Evolutionary conservation across 164 flowering plant genomes (phyloP).

Genomic region (Piper longum): DNA sequence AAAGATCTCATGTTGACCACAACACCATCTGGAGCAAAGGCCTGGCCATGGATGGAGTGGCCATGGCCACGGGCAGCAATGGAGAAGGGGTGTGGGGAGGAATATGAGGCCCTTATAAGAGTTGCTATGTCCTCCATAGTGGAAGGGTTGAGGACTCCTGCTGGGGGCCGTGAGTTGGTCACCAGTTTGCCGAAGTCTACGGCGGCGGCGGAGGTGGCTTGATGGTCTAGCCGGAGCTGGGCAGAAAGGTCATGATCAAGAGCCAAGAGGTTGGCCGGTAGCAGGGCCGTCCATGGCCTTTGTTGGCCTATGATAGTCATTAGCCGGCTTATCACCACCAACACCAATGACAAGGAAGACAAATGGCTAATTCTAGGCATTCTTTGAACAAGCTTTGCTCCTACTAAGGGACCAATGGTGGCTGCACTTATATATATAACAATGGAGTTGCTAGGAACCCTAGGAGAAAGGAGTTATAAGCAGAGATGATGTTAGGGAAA

Average conservation of each 20-base stretch:
- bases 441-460: too few relatives aligned
- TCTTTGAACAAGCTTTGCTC: not conserved
- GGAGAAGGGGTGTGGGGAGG: constrained; percentile 20
- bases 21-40: constrained; percentile 54
- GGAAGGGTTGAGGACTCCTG: constrained; percentile 54
- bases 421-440: not conserved
- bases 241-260: constrained; percentile 13
- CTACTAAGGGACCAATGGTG: not conserved
- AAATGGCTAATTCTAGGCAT: constrained; percentile 16
- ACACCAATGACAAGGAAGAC: constrained; percentile 7
- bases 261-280: constrained; percentile 18
- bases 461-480: not conserved
- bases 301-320: constrained; percentile 18
- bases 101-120: constrained; percentile 27
- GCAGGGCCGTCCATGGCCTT: constrained; percentile 14
- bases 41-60: constrained; percentile 71
- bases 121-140: constrained; percentile 32
- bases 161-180: constrained; percentile 15
- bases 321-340: constrained; percentile 14
- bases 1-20: constrained; percentile 64
- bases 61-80: constrained; percentile 63
- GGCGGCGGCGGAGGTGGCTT: constrained; percentile 25
- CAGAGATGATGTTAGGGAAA: not conserved
- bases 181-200: constrained; percentile 49
- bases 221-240: constrained; percentile 20